Percentiles rank a stretch among this genome's conserved stretches.
Evolutionary conservation across 1,284 basidiomycete species (phyloP).

Genomic region (Trichosporon sp.): DNA sequence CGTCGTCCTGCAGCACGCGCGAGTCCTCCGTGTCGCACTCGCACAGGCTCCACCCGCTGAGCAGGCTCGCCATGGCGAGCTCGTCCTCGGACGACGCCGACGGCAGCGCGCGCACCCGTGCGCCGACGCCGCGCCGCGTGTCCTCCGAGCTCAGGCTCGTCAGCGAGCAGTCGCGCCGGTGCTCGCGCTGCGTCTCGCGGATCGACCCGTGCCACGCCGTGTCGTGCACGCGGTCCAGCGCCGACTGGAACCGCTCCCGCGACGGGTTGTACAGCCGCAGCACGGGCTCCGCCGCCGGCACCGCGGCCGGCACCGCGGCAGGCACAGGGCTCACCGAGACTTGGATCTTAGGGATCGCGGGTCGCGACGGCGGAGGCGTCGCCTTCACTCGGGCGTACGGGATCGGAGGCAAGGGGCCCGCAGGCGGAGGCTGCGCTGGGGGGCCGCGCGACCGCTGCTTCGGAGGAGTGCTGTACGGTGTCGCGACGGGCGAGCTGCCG

Average conservation of each 20-base stretch:
- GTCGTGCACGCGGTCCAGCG: slow-evolving; percentile 3
- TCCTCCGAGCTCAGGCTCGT: background rate
- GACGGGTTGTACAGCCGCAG: background rate
- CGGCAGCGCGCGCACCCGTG: background rate
- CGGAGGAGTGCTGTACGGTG: background rate
- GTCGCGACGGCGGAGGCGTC: background rate
- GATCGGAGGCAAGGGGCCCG: background rate
- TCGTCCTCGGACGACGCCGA: background rate
- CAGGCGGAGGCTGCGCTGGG: background rate
- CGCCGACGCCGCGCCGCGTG: background rate
- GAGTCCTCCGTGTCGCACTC: background rate
- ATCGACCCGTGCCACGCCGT: background rate
- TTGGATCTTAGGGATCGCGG: background rate
- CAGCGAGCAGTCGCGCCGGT: background rate
- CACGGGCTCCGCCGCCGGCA: background rate
- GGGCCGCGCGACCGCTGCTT: background rate
- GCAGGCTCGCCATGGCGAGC: background rate
- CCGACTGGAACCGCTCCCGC: background rate
- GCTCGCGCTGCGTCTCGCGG: slow-evolving; percentile 1
- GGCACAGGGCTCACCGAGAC: background rate
- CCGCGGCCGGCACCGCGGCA: too few relatives aligned
- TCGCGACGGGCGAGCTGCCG: background rate
- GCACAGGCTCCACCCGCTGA: background rate
- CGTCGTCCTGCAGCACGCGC: background rate
- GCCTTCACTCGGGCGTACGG: background rate